Conservation (phyloP, 495 filamentous ascomycete species). For the Beverwykella pulmonaria region DNA sequence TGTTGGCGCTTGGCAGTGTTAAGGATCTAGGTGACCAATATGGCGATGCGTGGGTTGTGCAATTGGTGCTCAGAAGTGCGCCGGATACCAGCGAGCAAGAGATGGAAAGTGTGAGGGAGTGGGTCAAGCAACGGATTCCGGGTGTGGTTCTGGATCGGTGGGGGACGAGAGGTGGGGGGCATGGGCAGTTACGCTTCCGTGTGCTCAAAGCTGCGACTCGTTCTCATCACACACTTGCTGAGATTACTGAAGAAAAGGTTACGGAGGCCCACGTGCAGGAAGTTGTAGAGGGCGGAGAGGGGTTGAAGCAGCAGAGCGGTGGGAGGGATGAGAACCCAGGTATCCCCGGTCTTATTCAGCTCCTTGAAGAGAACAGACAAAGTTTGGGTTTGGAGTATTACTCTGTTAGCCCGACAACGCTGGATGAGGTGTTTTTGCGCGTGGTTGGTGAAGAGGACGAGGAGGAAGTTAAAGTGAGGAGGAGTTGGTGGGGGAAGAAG, state of each 20-base stretch:
- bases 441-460: constrained; percentile 80
- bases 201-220: constrained; percentile 49
- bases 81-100: constrained; percentile 68
- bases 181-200: constrained; percentile 80
- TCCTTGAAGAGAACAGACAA: constrained; percentile 68
- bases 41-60: constrained; percentile 66
- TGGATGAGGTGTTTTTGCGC: constrained; percentile 85
- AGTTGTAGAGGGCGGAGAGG: background rate
- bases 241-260: constrained; percentile 15
- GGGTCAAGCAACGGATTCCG: constrained; percentile 56
- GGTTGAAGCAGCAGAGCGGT: background rate
- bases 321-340: constrained; percentile 15
- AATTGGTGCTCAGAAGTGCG: constrained; percentile 72
- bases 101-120: constrained; percentile 63
- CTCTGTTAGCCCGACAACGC: constrained; percentile 76
- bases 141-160: constrained; percentile 63
- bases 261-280: constrained; percentile 19
- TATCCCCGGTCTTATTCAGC: constrained; percentile 68
- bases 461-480: constrained; percentile 22
- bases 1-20: constrained; percentile 70
- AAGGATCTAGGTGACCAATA: constrained; percentile 60
- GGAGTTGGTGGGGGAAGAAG: constrained; percentile 5
- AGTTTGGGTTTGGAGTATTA: constrained; percentile 75
- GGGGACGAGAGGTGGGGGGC: constrained; percentile 40
- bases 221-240: background rate